Conservation (phyloP, 2,329 filamentous ascomycete species). For the Penicillium sp. region DNA sequence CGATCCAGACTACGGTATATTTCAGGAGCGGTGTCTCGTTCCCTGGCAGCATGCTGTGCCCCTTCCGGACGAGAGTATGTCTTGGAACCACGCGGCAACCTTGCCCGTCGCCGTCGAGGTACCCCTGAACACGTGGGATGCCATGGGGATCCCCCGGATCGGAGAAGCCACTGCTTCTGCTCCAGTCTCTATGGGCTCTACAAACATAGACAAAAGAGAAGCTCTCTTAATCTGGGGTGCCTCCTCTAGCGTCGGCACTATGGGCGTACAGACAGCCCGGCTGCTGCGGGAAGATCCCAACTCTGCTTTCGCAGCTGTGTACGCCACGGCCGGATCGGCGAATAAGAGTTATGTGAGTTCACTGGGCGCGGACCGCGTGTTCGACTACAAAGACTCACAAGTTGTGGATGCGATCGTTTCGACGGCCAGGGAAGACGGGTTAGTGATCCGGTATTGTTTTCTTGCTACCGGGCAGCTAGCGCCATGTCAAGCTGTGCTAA, state of each 20-base stretch:
- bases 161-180: slow-evolving; percentile 12
- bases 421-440: slow-evolving; percentile 36
- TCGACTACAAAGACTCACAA: slow-evolving; percentile 38
- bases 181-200: background rate
- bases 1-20: slow-evolving; percentile 48
- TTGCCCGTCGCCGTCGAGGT: slow-evolving; percentile 42
- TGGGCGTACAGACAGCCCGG: slow-evolving; percentile 44
- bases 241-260: slow-evolving; percentile 47
- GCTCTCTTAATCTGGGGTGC: slow-evolving; percentile 47
- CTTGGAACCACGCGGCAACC: slow-evolving; percentile 44
- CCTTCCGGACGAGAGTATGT: slow-evolving; percentile 34
- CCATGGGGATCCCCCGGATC: slow-evolving; percentile 33
- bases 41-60: slow-evolving; percentile 43
- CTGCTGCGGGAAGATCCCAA: slow-evolving; percentile 34
- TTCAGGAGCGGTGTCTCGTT: slow-evolving; percentile 46
- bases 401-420: slow-evolving; percentile 35
- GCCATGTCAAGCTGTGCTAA: slow-evolving; percentile 40
- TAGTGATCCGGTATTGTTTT: slow-evolving; percentile 44
- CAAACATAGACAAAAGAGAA: slow-evolving; percentile 23
- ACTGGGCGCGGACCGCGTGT: slow-evolving; percentile 38
- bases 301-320: slow-evolving; percentile 41
- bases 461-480: slow-evolving; percentile 41
- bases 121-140: slow-evolving; percentile 42
- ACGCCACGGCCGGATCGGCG: slow-evolving; percentile 39
- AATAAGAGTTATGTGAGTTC: slow-evolving; percentile 36